Evolutionary conservation across 495 filamentous ascomycete species (phyloP).

Genomic region (Trichoderma asperelloides): DNA sequence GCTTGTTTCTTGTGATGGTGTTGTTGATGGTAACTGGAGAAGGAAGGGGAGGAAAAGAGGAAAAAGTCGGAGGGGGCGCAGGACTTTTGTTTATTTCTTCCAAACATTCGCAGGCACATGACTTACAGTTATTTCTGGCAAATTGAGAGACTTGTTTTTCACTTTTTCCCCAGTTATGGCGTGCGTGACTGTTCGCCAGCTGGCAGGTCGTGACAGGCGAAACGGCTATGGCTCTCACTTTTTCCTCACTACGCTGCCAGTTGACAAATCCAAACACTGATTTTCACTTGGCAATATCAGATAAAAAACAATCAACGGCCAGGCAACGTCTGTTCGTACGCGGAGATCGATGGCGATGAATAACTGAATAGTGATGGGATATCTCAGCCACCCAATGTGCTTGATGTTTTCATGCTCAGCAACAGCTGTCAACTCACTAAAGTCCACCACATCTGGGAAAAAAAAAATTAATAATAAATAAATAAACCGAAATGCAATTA

Average conservation of each 20-base stretch:
- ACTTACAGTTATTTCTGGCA: neutral
- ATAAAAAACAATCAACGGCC: neutral
- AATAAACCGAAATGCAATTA: neutral
- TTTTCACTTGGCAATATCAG: neutral
- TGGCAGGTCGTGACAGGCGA: neutral
- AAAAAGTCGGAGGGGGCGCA: neutral
- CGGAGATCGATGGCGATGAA: neutral
- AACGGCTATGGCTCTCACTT: neutral
- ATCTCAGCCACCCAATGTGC: neutral
- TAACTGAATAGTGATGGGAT: neutral
- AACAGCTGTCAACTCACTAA: neutral
- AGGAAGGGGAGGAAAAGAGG: neutral
- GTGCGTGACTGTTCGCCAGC: neutral
- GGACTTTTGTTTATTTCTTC: neutral
- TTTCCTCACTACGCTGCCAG: neutral
- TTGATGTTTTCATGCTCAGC: neutral
- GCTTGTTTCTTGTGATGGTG: neutral
- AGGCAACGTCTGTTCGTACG: neutral
- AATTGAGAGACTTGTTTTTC: neutral
- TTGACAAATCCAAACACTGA: neutral
- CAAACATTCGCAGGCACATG: neutral
- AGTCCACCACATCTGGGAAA: neutral
- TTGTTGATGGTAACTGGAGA: neutral
- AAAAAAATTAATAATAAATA: neutral
- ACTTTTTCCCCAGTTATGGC: neutral